Base-by-base conservation (phyloP, 306 rosid species). In the Echinosophora koreensis region DNA sequence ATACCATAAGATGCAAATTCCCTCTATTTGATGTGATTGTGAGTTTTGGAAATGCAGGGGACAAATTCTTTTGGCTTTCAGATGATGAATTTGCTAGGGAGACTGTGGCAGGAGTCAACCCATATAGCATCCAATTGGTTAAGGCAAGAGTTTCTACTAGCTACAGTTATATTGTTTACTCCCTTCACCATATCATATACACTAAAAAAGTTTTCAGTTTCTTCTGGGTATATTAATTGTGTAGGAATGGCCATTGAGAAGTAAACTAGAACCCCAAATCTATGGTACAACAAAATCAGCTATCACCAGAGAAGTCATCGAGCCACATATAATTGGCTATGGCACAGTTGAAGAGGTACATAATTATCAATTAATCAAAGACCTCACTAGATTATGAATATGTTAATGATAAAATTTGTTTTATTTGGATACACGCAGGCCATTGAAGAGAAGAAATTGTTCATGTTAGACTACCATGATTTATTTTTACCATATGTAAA, bases 31-130 rank as follows among this genome's bases (percentile, higher is more conserved):
- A 46, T 30, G 64, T 77, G 37, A 60, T 17, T 78, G 50, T 38
- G 13, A 39, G 14, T 16, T 65, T 69, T 49, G 73, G 18, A 69
- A 73, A 5, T 77, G 65, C 65, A 93, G 98, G 90, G 77, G 97
- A 94, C 84, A 86, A 76, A 54, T 90, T 92, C 85, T 92, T 87
- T 75, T 90, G 98, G 98, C 74, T 88, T 55, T 89, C 92, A 41
- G 97, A 94, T 70, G 91, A 82, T 35, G 96, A 90, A 42, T 86
- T 86, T 80, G 89, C 87, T 12, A 83, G 89, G 76, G 83, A 86
- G 54, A 86, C 89, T 54, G 77, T 86, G 77, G 89, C 89, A 10
- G 89, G 89, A 39, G 87, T 71, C 8, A 83, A 86, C 57, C 89
- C 89, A 38, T 62, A 74, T 57, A 77, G 77, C 77, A 80, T 86